Percentiles rank a stretch among this genome's conserved stretches.
These are phyloP conservation scores for Rhytidiadelphus loreus DNA, from an alignment of 225 moss, liverwort and hornwort species.

Conservation along the genomic window DNA sequence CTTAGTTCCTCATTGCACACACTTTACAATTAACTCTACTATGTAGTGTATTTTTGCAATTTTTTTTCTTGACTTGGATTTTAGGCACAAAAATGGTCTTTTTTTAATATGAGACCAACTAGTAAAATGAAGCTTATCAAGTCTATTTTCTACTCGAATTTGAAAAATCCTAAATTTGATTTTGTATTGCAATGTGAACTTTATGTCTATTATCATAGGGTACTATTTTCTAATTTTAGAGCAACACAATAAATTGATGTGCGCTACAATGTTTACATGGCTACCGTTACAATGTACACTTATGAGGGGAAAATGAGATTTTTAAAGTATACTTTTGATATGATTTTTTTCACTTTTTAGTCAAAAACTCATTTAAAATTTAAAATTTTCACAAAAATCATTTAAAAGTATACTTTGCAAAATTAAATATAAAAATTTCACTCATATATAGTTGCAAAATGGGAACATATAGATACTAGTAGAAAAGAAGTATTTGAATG, in stretches of 20 bases:
- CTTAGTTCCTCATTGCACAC: no score
- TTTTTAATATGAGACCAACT: neutral
- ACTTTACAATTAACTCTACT: no score
- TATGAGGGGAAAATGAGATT: accelerated
- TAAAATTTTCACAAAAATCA: neutral
- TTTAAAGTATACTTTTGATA: neutral
- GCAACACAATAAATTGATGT: accelerated
- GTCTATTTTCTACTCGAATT: neutral
- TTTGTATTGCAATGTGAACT: neutral
- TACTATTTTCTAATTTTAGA: neutral
- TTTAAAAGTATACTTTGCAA: neutral
- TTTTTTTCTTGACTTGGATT: no score
- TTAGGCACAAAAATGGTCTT: neutral
- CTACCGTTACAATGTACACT: neutral
- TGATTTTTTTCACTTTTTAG: neutral
- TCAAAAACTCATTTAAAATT: neutral
- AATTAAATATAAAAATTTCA: neutral
- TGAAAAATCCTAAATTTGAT: neutral
- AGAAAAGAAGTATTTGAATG: no score
- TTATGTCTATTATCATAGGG: accelerated
- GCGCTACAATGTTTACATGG: no score
- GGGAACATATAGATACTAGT: neutral
- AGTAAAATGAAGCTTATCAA: neutral
- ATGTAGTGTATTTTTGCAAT: neutral
- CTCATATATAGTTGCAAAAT: neutral